Percentiles rank a stretch among this genome's conserved stretches.
Evolutionary conservation across 305 asterid genomes (phyloP).

Genomic region (Fraxinus floribunda): DNA sequence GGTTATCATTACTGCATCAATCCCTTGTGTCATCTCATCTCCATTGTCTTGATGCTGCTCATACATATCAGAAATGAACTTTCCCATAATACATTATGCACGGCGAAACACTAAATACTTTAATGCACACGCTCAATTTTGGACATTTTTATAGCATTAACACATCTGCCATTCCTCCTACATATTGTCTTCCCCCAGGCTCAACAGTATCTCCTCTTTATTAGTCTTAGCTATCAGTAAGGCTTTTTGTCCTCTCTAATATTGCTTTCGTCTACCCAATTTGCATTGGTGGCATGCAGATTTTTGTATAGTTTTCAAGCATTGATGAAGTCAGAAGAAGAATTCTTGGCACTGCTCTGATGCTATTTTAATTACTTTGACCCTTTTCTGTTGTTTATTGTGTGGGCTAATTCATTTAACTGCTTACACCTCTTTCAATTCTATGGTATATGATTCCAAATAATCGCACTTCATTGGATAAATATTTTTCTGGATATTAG

Average conservation of each 20-base stretch:
- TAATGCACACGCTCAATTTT: background rate
- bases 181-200: background rate
- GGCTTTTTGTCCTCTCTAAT: background rate
- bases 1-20: background rate
- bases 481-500: background rate
- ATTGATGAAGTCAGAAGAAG: background rate
- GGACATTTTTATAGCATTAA: background rate
- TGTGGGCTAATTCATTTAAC: background rate
- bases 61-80: background rate
- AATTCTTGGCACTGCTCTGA: background rate
- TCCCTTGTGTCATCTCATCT: background rate
- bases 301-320: background rate
- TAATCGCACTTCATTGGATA: background rate
- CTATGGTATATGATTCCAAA: background rate
- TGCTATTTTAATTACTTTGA: background rate
- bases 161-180: background rate
- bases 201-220: background rate
- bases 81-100: background rate
- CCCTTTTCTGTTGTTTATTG: background rate
- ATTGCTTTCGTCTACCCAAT: background rate
- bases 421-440: background rate
- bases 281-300: background rate
- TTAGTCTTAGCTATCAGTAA: background rate
- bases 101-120: background rate
- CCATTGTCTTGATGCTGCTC: background rate